A percentile compares a stretch with the other conserved stretches of the same genome.
These are phyloP conservation scores for Echium plantagineum DNA, from an alignment of 257 asterid genomes.

Conservation along the genomic window DNA sequence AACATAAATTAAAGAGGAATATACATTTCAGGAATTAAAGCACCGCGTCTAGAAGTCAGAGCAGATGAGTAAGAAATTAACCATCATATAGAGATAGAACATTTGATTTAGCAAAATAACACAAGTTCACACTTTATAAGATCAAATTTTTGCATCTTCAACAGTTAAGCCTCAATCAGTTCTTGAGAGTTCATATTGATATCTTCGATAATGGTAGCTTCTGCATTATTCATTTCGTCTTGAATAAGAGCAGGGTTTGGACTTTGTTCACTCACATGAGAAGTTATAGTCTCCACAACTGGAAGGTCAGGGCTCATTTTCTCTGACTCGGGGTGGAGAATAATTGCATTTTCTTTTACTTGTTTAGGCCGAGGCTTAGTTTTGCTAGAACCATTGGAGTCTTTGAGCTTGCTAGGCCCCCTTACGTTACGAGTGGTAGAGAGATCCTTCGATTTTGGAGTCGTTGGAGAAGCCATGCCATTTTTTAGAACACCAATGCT, in stretches of 20 bases:
- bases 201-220: slow-evolving; percentile 10
- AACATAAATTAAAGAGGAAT: not conserved
- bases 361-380: slow-evolving; percentile 21
- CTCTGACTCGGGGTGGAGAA: slow-evolving; percentile 7
- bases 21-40: slow-evolving; percentile 1
- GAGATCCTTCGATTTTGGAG: slow-evolving; percentile 39
- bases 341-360: slow-evolving; percentile 28
- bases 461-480: slow-evolving; percentile 25
- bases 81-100: not conserved
- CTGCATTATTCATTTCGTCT: slow-evolving; percentile 6
- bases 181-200: slow-evolving; percentile 9
- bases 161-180: slow-evolving; percentile 13
- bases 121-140: slow-evolving; percentile 1
- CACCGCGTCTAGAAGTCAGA: not conserved
- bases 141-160: slow-evolving; percentile 27
- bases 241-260: not conserved
- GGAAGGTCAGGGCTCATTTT: not conserved
- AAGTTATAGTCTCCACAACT: not conserved
- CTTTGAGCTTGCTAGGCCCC: slow-evolving; percentile 10
- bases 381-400: slow-evolving; percentile 23
- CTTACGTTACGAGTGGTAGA: slow-evolving; percentile 20
- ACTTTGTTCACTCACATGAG: not conserved
- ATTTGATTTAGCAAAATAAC: not conserved
- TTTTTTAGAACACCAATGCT: slow-evolving; percentile 43
- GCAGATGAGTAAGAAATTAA: not conserved